Evolutionary conservation across 2,329 filamentous ascomycete genomes (phyloP), one percentile per base, ranked within the genome.

Genomic region (Hymenoscyphus fraxineus): DNA sequence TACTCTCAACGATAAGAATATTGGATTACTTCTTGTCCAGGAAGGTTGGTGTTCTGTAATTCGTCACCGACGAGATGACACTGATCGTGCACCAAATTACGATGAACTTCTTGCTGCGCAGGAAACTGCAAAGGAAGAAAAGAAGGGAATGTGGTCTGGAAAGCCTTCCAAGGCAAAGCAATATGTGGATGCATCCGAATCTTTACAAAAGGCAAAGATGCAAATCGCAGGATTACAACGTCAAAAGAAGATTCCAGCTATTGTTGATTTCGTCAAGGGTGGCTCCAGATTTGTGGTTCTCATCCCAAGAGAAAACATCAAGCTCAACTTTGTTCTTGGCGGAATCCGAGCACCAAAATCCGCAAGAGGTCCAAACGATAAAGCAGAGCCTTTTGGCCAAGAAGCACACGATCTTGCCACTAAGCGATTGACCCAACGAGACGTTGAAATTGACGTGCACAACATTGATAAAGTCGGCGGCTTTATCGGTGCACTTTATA

Each of bases 181-280:
- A 75, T 95, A 91, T 75, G 85, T 90, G 56, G 95, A 99, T 76
- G 93, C 94, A 74, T 97, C 93, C 5, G 95, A 98, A 77, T 93
- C 85, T 66, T 80, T 94, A 6, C 94, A 98, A 77, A 97, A 97
- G 79, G 95, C 95, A 68, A 98, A 97, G 84, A 89, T 97, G 62
- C 93, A 97, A 77, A 84, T 96, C 44, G 90, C 91, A 12, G 88
- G 92, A 27, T 84, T 99, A 39, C 91, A 95, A 67, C 87, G 94
- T 62, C 93, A 97, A 77, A 94, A 92, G 82, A 94, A 91, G 78
- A 89, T 98, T 3, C 93, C 95, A 7, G 95, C 91, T 12, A 84
- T 99, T 71, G 93, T 99, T 54, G 95, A 99, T 77, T 99, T 96
- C 77, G 95, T 96, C 81, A 97, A 98, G 80, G 91, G 93, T n/a